Percentiles rank a stretch among this genome's conserved stretches.
phyloP scores from a whole-genome alignment of 164 flowering plant genomes.

The Kalanchoe fedtschenkoi region DNA sequence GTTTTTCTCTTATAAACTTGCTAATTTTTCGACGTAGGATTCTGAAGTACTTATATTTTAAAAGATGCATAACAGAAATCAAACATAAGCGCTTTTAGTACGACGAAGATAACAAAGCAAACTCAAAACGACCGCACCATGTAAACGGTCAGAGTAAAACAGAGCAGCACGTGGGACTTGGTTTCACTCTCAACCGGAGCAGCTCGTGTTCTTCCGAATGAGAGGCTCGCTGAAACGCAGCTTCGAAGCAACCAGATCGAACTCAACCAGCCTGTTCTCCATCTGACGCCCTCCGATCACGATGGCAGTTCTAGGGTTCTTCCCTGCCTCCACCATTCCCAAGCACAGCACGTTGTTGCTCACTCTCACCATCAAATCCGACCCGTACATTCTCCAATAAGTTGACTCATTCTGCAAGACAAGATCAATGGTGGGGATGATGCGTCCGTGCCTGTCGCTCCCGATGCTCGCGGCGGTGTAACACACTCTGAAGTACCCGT shows the following conservation, averaged over 20 bases:
- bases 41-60: no score
- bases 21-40: no score
- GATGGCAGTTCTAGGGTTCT: constrained; percentile 14
- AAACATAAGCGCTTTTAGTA: no score
- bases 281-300: constrained; percentile 44
- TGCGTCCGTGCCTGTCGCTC: constrained; percentile 3
- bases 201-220: neutral
- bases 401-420: constrained; percentile 44
- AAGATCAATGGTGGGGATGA: constrained; percentile 35
- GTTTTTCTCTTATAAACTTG: no score
- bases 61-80: no score
- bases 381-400: constrained; percentile 41
- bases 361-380: constrained; percentile 32
- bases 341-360: constrained; percentile 27
- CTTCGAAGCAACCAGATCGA: constrained; percentile 29
- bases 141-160: no score
- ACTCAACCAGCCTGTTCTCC: constrained; percentile 36
- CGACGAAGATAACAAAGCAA: no score
- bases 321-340: constrained; percentile 37
- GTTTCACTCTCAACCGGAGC: no score
- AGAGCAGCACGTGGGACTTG: no score
- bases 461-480: constrained; percentile 13
- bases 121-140: no score
- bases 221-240: constrained; percentile 27
- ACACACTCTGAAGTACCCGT: constrained; percentile 25